Base-by-base conservation (phyloP, 768 basidiomycete genomes). In the Amylocystis lapponica region DNA sequence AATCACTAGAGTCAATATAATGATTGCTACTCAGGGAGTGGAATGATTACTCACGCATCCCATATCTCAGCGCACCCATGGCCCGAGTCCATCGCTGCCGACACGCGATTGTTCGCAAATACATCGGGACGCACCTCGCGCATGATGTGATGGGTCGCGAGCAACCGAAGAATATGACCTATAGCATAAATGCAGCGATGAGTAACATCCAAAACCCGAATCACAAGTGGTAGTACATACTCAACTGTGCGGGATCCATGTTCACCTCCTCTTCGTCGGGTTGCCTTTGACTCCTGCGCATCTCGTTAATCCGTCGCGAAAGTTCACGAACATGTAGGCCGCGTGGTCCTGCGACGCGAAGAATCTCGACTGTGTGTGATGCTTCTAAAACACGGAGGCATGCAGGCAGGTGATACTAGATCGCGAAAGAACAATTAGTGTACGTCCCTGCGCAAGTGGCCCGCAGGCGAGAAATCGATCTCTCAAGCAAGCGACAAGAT, bases 131-230 rank as follows among this genome's bases (percentile, higher is more conserved):
- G 67, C 3, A 76, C 67, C 60, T 91, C 88, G 31, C 72, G 70
- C 25, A 85, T 68, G 40, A 89, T 75, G 58, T 89, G 86, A 55
- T 87, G 84, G 0, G 86, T 86, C 10, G 86, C 85, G 34, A 90
- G 72, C 19, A 88, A 69, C 33, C 87, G 81, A 30, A 91, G 72
- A 26, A 77, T 72, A 54, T 88, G 87, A 4, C 79, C 86, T 87
- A 23, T 9, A 12, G 12, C 26, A 27, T 27, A 4, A 6, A 8
- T 27, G n/a, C 10, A 7, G 14, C 12, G 14, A 4, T 23, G 11
- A 25, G 5, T 4, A 8, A 30, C 29, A 30, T 30, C n/a, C 9
- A 9, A n/a, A n/a, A 30, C 29, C 29, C 29, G 29, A n/a, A 26
- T 5, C 23, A 12, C 21, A 35, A n/a, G 11, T 27, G 5, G 34